A percentile compares a stretch with the other conserved stretches of the same genome.
These are phyloP conservation scores for Larix sibirica DNA, from an alignment of 83 land plant species.

Conservation along the genomic window DNA sequence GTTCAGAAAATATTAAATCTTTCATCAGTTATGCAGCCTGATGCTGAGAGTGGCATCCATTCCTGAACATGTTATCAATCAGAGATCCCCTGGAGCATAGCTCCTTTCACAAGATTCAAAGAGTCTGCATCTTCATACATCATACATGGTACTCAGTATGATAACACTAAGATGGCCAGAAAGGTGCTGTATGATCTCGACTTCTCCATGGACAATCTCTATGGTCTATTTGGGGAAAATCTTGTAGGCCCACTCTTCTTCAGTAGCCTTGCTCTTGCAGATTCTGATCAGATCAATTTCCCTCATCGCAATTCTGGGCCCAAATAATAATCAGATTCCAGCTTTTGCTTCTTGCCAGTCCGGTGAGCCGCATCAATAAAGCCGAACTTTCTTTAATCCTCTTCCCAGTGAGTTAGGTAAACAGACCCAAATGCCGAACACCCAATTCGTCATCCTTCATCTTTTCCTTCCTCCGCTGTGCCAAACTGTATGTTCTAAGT, in stretches of 20 bases:
- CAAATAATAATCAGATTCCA: slow-evolving; percentile 53
- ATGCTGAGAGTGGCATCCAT: slow-evolving; percentile 36
- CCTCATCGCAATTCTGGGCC: slow-evolving; percentile 56
- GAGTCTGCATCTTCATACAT: slow-evolving; percentile 61
- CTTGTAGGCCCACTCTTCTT: slow-evolving; percentile 66
- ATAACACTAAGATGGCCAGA: slow-evolving; percentile 65
- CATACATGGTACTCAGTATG: slow-evolving; percentile 35
- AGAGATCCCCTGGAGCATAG: slow-evolving; percentile 61
- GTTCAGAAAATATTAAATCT: slow-evolving; percentile 57
- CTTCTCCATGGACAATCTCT: slow-evolving; percentile 63
- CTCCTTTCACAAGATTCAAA: slow-evolving; percentile 74
- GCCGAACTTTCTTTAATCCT: slow-evolving; percentile 70
- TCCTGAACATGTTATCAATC: slow-evolving; percentile 51
- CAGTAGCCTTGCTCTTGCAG: slow-evolving; percentile 36
- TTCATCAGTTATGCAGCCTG: slow-evolving; percentile 54
- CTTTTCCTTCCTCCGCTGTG: background rate
- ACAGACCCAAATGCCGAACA: background rate
- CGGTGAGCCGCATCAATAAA: slow-evolving; percentile 53
- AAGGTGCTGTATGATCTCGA: slow-evolving; percentile 79
- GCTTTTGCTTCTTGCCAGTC: slow-evolving; percentile 54
- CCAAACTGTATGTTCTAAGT: background rate
- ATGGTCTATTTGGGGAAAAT: slow-evolving; percentile 46
- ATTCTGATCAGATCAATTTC: slow-evolving; percentile 56
- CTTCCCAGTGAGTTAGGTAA: slow-evolving; percentile 23
- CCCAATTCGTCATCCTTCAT: background rate